Evolutionary conservation across 805 yeast species (phyloP), one percentile per base, ranked within the genome.

Genomic region (Yamadazyma insecticola): DNA sequence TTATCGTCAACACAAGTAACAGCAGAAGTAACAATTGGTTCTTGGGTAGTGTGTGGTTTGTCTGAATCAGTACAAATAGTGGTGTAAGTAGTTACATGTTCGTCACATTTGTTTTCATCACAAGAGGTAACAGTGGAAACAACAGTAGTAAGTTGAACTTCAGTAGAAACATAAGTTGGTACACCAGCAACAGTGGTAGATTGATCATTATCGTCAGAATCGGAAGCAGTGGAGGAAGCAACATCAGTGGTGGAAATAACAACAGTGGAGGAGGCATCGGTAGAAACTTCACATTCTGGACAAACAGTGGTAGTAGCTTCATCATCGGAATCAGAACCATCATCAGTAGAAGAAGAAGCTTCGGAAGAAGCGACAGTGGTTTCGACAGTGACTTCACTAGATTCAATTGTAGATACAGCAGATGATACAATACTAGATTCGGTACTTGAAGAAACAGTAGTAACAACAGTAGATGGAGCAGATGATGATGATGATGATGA

Each of bases 381-480:
- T n/a, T n/a, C n/a, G n/a, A n/a, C n/a, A 4, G 16, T 12, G 13
- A 12, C 25, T 23, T 23, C 25, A 12, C 12, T 7, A 19, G 30
- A 22, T 11, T 22, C 26, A 33, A 27, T 22, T 16, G 38, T 28
- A 12, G 34, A 25, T 22, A 36, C 16, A 6, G 28, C 28, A 28
- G 39, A 14, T 13, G 26, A 27, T 3, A 28, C 92, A 6, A 19
- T 29, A 24, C 36, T 15, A 8, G 34, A 22, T 21, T 27, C 13
- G 9, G 22, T 25, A 19, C 12, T n/a, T 9, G 30, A 13, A 18
- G 30, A 9, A 16, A 16, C 29, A 28, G 26, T 14, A 5, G 23
- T 7, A 24, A 16, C 15, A 16, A 26, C 20, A 16, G 30, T 8
- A 11, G 39, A 32, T 11, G 35, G 22, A 16, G 28, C 14, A 11